Base-by-base conservation (phyloP, 139 green algal species). In the Pseudopediastrum boryanum region DNA sequence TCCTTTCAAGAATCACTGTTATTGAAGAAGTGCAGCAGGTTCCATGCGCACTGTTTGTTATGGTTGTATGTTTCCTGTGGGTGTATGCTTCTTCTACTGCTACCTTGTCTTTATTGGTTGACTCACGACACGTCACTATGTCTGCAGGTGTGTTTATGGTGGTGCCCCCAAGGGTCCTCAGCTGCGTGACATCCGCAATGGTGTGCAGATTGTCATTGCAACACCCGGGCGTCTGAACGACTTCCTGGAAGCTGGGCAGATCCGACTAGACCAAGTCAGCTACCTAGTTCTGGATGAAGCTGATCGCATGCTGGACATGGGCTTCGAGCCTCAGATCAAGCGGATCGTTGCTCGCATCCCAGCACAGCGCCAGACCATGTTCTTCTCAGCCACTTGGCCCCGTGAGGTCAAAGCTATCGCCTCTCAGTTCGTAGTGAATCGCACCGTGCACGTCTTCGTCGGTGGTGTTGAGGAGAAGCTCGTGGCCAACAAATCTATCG, bases 281-380 rank as follows among this genome's bases (percentile, higher is more conserved):
- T 98, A 96, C 85, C 83, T 99, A 56, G 94, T 98, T 42, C 89
- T 99, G 63, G 96, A 99, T 78, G 96, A 99, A 81, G 96, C 95
- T 10, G 96, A 99, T 84, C 89, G 96, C 78, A 99, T 99, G 96
- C 91, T 99, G 72, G 94, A 99, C 85, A 94, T 99, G 89, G 96
- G 96, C 33, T 99, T 99, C 77, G 95, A 98, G 84, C 90, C 91
- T 0, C 94, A 98, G 87, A 98, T 98, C 71, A 87, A 95, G 82
- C 91, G 89, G 75, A 96, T 98, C 69, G 82, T 94, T 27, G 64
- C 62, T 33, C 77, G 75, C 33, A 78, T 97, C 29, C 91, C 91
- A 2, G 84, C 66, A 23, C 58, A 91, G 62, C 89, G 95, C 56
- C 94, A 98, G 88, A 98, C 94, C 44, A 85, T 98, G 3, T 95